Percentiles rank a stretch among this genome's conserved stretches.
phyloP scores from a whole-genome alignment of 2,329 filamentous ascomycete species.

The Sporothrix mexicana region DNA sequence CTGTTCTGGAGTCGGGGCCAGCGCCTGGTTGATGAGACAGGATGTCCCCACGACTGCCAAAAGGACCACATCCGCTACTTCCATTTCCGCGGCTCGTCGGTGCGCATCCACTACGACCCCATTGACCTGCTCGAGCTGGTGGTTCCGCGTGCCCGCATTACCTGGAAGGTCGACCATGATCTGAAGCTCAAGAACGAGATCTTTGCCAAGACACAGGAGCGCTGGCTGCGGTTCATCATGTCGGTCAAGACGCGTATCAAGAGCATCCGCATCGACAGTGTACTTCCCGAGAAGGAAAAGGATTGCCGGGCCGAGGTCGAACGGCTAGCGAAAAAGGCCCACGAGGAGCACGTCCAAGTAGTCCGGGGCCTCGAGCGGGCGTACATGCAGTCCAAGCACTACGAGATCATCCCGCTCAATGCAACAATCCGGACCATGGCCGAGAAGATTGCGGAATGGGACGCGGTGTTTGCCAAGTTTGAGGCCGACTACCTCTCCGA shows the following conservation, averaged over 20 bases:
- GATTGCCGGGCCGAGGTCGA: slow-evolving; percentile 84
- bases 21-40: slow-evolving; percentile 67
- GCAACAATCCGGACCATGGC: slow-evolving; percentile 86
- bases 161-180: slow-evolving; percentile 98
- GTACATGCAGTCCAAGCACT: slow-evolving; percentile 93
- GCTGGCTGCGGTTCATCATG: slow-evolving; percentile 83
- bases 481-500: slow-evolving; percentile 94
- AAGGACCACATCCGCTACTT: slow-evolving; percentile 93
- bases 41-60: slow-evolving; percentile 89
- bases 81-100: slow-evolving; percentile 80
- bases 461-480: slow-evolving; percentile 85
- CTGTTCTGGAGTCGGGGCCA: slow-evolving; percentile 93
- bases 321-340: slow-evolving; percentile 74
- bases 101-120: slow-evolving; percentile 89
- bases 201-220: slow-evolving; percentile 78
- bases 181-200: slow-evolving; percentile 91
- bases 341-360: slow-evolving; percentile 79
- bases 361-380: slow-evolving; percentile 82
- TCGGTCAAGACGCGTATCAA: slow-evolving; percentile 84
- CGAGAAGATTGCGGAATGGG: slow-evolving; percentile 93
- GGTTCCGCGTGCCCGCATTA: slow-evolving; percentile 86
- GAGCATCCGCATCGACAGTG: slow-evolving; percentile 88
- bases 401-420: slow-evolving; percentile 94
- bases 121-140: slow-evolving; percentile 94
- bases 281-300: slow-evolving; percentile 84